These are phyloP conservation scores for Kregervanrija pseudodelftensis DNA, from an alignment of 805 yeast genomes.

Conservation along the genomic window DNA sequence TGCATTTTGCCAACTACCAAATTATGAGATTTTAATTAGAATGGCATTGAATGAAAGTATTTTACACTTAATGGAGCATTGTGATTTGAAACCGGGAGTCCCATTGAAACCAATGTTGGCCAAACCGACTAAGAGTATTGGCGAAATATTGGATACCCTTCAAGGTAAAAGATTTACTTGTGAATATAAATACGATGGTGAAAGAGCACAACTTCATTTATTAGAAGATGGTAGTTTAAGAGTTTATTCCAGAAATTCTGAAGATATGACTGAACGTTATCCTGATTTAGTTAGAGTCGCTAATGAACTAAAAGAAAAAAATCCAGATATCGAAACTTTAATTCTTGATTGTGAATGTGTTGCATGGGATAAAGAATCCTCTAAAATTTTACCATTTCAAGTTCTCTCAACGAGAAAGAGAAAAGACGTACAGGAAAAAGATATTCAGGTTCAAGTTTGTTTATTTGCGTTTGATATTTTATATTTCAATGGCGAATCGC, in stretches of 20 bases:
- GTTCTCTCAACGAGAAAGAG: constrained; percentile 88
- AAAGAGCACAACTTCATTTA: constrained; percentile 90
- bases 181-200: constrained; percentile 97
- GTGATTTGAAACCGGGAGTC: constrained; percentile 81
- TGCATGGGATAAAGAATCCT: constrained; percentile 79
- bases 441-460: constrained; percentile 86
- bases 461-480: constrained; percentile 86
- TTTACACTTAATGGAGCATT: constrained; percentile 52
- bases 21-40: constrained; percentile 72
- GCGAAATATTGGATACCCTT: constrained; percentile 88
- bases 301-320: constrained; percentile 33
- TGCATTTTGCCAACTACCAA: constrained; percentile 85
- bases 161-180: constrained; percentile 83
- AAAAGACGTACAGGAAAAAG: constrained; percentile 82
- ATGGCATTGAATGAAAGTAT: constrained; percentile 65
- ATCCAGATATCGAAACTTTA: constrained; percentile 41
- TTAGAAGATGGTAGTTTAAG: constrained; percentile 56
- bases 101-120: constrained; percentile 98
- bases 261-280: constrained; percentile 92
- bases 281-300: constrained; percentile 79
- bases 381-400: constrained; percentile 90
- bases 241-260: constrained; percentile 90
- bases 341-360: constrained; percentile 96
- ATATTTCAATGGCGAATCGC: constrained; percentile 63
- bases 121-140: constrained; percentile 88